Evolutionary conservation across 2,329 filamentous ascomycete genomes (phyloP).

Genomic region (Ceratocystis cubensis): DNA sequence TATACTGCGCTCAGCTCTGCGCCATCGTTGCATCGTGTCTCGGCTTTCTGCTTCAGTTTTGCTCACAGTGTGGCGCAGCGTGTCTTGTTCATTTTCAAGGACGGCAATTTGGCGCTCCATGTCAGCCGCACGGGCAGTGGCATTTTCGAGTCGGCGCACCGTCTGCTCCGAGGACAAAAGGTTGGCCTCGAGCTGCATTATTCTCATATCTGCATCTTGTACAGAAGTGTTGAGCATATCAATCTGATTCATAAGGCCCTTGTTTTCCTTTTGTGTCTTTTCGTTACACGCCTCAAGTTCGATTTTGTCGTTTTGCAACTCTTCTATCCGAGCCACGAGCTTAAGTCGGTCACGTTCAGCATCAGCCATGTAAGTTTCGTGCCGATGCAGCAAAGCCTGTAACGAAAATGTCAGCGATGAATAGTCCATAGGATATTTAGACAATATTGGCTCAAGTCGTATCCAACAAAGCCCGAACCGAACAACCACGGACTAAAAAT

Average conservation of each 20-base stretch:
- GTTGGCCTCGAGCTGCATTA: conserved; percentile 63
- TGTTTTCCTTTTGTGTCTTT: conserved; percentile 70
- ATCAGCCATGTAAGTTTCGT: conserved; percentile 89
- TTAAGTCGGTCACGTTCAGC: conserved; percentile 72
- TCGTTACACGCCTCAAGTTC: conserved; percentile 66
- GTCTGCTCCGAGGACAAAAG: conserved; percentile 67
- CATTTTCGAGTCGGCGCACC: conserved; percentile 58
- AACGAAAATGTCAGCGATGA: conserved; percentile 58
- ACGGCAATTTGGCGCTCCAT: conserved; percentile 68
- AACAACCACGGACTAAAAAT: neutral
- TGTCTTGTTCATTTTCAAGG: conserved; percentile 69
- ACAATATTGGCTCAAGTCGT: too few species aligned
- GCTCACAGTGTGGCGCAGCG: conserved; percentile 54
- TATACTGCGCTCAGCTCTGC: conserved; percentile 68
- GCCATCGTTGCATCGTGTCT: conserved; percentile 71
- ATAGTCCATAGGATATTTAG: conserved; percentile 21
- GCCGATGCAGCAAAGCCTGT: conserved; percentile 79
- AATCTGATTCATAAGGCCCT: conserved; percentile 66
- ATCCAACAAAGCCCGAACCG: neutral
- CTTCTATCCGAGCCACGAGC: conserved; percentile 60
- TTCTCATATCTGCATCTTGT: conserved; percentile 64
- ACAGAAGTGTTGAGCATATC: conserved; percentile 73
- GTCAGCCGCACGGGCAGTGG: conserved; percentile 61
- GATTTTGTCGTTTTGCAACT: conserved; percentile 61
- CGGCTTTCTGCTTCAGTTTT: conserved; percentile 62